Evolutionary conservation across 352 stramenopile genomes (phyloP), one percentile per base, ranked within the genome.

Genomic region (Phytophthora citrophthora): DNA sequence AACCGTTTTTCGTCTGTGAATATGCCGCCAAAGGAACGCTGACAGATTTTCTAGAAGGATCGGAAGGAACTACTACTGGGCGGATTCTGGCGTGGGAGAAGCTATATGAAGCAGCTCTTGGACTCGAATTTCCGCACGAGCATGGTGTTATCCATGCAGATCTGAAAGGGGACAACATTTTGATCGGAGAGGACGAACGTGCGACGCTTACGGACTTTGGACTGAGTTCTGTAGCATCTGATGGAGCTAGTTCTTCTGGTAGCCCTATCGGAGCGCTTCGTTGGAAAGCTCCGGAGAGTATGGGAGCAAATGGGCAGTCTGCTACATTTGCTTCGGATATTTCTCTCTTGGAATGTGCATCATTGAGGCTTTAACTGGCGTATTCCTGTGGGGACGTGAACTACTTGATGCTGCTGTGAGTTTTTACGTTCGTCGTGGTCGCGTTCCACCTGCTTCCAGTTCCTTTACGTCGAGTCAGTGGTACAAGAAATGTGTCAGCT

Each of bases 171-270:
- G 54, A 72, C 53, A 76, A 69, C n/a, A 68, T 75, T 24, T 48
- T 76, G 11, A 51, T 76, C 1, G 68, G 62, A 3, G 31, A n/a
- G 5, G 68, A 72, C 34, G 58, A 39, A 1, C 50, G 50, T 23
- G 68, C 63, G 4, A 76, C 72, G 54, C 41, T 76, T 15, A 72
- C 63, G 5, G 63, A 76, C 29, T 72, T 76, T 47, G 62, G 57
- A 0, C 36, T 72, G 10, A 76, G 68, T n/a, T 38, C 59, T 40
- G 32, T 51, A 3, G 31, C 43, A 6, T 44, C 43, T 5, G 34
- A 54, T 1, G 2, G 6, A 2, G 31, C 9, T 13, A 13, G 27
- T 7, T 47, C 32, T 8, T 50, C 31, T 26, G 49, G 50, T 2
- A 65, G 46, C 29, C 59, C 51, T 7, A 46, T 69, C 15, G 64